These are phyloP conservation scores for Cyclotella kingstonii DNA, from an alignment of 108 stramenopile genomes.

Conservation along the genomic window DNA sequence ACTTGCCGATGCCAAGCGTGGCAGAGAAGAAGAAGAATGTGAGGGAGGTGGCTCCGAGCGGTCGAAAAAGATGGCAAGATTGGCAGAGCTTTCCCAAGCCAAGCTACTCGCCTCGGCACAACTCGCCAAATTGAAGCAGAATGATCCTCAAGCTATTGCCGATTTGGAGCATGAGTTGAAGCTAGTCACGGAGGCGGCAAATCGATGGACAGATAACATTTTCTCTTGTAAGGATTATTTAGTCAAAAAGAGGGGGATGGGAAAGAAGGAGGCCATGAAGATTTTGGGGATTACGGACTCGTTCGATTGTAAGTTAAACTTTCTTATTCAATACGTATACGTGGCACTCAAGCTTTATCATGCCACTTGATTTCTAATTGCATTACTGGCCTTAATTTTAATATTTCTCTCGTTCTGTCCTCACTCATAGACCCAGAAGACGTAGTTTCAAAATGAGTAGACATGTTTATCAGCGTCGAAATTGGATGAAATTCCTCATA, in stretches of 20 bases:
- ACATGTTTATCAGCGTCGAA: no score
- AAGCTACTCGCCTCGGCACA: slow-evolving; percentile 37
- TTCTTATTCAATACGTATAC: no score
- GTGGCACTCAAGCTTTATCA: no score
- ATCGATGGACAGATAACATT: slow-evolving; percentile 95
- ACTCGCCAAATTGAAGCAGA: slow-evolving; percentile 74
- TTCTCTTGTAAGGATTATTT: slow-evolving; percentile 79
- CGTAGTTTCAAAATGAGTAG: no score
- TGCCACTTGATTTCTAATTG: no score
- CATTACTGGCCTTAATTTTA: no score
- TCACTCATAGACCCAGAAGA: no score
- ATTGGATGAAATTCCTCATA: no score
- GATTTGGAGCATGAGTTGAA: slow-evolving; percentile 74
- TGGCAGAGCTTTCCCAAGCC: slow-evolving; percentile 48
- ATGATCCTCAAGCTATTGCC: slow-evolving; percentile 85
- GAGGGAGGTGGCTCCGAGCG: no score
- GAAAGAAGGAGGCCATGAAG: slow-evolving; percentile 73
- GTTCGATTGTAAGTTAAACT: slow-evolving; percentile 67
- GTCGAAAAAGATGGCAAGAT: slow-evolving; percentile 62
- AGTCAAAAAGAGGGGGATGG: slow-evolving; percentile 90
- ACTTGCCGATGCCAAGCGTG: slow-evolving; percentile 83
- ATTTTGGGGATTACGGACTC: slow-evolving; percentile 61
- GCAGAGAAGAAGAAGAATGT: slow-evolving; percentile 55
- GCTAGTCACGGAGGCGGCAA: slow-evolving; percentile 68
- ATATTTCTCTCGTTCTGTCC: no score